Evolutionary conservation across 441 rosid species (phyloP).

Genomic region (Arabidopsis hybrid): DNA sequence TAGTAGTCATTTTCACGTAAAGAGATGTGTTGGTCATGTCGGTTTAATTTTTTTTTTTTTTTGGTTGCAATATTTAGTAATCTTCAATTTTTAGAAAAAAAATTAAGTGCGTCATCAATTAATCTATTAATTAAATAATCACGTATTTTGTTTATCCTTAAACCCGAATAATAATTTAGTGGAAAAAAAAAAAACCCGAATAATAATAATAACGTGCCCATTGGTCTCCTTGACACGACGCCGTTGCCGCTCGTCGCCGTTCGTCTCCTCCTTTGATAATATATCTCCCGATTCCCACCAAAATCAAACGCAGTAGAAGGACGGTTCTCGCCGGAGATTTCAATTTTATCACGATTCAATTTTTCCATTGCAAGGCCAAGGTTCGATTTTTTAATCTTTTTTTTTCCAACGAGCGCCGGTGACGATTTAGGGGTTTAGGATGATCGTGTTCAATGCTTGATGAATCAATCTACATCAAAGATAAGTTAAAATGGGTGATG

Average conservation of each 20-base stretch:
- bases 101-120: background rate
- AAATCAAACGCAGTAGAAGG: background rate
- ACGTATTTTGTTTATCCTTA: background rate
- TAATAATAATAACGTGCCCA: background rate
- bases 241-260: conserved; percentile 30
- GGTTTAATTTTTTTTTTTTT: background rate
- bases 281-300: conserved; percentile 3
- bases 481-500: conserved; percentile 36
- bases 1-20: conserved; percentile 34
- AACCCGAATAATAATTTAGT: no score
- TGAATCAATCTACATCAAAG: background rate
- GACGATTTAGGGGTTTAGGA: conserved; percentile 36
- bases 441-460: conserved; percentile 9
- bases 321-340: conserved; percentile 36
- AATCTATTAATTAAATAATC: background rate
- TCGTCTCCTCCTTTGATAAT: background rate
- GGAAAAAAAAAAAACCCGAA: no score
- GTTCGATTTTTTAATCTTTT: conserved; percentile 7
- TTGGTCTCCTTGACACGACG: conserved; percentile 33
- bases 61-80: background rate
- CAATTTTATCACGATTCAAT: background rate
- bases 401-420: background rate
- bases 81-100: background rate
- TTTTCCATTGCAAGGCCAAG: conserved; percentile 19
- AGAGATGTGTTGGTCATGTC: conserved; percentile 22